These are phyloP conservation scores for Fraxinus dipetala DNA, from an alignment of 305 asterid genomes.

Conservation along the genomic window DNA sequence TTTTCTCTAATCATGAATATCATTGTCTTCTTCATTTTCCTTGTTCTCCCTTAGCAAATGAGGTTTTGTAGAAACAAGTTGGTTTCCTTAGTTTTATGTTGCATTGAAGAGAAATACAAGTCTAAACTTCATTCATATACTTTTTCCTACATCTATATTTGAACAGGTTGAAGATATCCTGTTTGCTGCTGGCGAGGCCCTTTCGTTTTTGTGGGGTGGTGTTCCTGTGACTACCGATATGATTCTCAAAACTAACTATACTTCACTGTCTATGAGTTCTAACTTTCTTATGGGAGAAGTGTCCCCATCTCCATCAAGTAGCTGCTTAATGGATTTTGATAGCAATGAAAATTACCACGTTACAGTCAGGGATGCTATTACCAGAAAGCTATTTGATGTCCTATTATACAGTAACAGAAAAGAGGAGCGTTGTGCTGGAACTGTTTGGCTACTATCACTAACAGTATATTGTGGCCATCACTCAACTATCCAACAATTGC, in stretches of 20 bases:
- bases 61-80: background rate
- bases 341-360: conserved; percentile 56
- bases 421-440: conserved; percentile 98
- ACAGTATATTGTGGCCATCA: conserved; percentile 90
- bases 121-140: conserved; percentile 15
- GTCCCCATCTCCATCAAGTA: conserved; percentile 47
- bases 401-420: conserved; percentile 88
- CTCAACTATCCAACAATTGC: conserved; percentile 74
- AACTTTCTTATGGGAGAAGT: conserved; percentile 88
- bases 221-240: conserved; percentile 87
- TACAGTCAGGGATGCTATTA: conserved; percentile 73
- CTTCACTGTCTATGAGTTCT: conserved; percentile 84
- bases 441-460: conserved; percentile 95
- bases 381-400: conserved; percentile 85
- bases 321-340: conserved; percentile 47
- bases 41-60: background rate
- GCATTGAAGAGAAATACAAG: conserved; percentile 11
- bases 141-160: conserved; percentile 24
- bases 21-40: conserved; percentile 9
- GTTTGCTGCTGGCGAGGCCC: conserved; percentile 99
- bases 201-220: conserved; percentile 96
- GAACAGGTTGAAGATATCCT: conserved; percentile 88
- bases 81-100: conserved; percentile 14
- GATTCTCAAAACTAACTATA: conserved; percentile 84
- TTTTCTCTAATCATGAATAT: conserved; percentile 17